Base-by-base conservation (phyloP, 495 filamentous ascomycete species). In the Xylaria longipes region DNA sequence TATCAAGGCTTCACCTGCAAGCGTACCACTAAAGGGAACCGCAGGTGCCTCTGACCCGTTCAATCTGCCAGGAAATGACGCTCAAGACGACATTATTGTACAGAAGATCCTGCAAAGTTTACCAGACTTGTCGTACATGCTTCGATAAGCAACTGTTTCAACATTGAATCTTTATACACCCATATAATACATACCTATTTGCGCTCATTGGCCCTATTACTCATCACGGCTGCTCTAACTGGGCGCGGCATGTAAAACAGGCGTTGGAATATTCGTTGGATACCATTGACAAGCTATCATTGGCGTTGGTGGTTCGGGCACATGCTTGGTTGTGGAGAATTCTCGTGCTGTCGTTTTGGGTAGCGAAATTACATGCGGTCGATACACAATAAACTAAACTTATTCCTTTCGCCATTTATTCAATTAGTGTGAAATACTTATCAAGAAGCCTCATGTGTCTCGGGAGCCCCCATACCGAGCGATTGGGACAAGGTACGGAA, bases 41-140 rank as follows among this genome's bases (percentile, higher is more conserved):
- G 15, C 11, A 69, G 67, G 62, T 3, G 50, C 71, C 14, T 70
- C 76, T 64, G 68, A 68, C 29, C 69, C 72, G 12, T 71, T 71
- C 29, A 67, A 72, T 56, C 76, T 73, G 74, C 68, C 76, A 5
- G 8, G 3, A 54, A 62, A 57, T 22, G 48, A 77, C 20, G 71
- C 48, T 8, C 73, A 79, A 39, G 77, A 82, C 25, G 80, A 84
- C 39, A 69, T 69, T 3, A 79, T 82, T 25, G 80, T 81, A 45
- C 74, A 76, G 29, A 74, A 57, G 43, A 76, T 87, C 39, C 71
- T 87, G 25, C 76, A 76, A 57, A 78, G 78, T 39, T 72, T 89
- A 39, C 85, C 87, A 3, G 83, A 89, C 73, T 72, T 89, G 7
- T 86, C 86, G 14, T 89, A 87, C 70, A 89, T 89, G 87, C 68